phyloP scores from a whole-genome alignment of 2,329 filamentous ascomycete genomes.

The Cadophora gregata region DNA sequence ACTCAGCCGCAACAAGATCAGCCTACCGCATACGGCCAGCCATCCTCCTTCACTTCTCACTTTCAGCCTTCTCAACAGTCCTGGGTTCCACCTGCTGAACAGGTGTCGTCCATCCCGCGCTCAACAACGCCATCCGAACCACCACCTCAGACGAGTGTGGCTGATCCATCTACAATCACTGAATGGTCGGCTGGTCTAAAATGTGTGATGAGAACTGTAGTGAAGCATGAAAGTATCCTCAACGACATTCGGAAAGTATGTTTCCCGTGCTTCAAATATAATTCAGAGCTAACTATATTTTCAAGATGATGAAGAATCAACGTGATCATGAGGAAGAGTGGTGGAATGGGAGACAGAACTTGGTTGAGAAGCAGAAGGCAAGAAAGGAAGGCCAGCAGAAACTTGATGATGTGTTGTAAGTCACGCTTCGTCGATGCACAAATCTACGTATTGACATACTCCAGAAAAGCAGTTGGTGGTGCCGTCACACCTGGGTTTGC shows the following conservation, averaged over 20 bases:
- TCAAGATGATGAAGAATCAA: slow-evolving; percentile 65
- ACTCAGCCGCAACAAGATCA: slow-evolving; percentile 17
- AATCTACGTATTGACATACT: slow-evolving; percentile 25
- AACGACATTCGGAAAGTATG: slow-evolving; percentile 49
- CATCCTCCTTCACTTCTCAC: slow-evolving; percentile 10
- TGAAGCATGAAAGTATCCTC: slow-evolving; percentile 51
- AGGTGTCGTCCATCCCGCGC: slow-evolving; percentile 8
- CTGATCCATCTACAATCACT: slow-evolving; percentile 54
- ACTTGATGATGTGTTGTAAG: slow-evolving; percentile 60
- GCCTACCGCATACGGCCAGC: slow-evolving; percentile 24
- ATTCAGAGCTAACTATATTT: slow-evolving; percentile 17
- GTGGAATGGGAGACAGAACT: slow-evolving; percentile 57
- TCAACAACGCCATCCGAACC: slow-evolving; percentile 25
- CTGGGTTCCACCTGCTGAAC: slow-evolving; percentile 12
- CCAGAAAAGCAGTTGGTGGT: slow-evolving; percentile 53
- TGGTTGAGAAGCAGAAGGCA: slow-evolving; percentile 57
- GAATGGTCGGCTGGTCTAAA: slow-evolving; percentile 57
- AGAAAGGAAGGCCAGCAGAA: slow-evolving; percentile 59
- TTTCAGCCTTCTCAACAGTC: slow-evolving; percentile 16
- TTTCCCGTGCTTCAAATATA: neutral
- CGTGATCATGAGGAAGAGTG: slow-evolving; percentile 67
- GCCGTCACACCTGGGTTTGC: slow-evolving; percentile 43
- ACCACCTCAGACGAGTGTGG: slow-evolving; percentile 27
- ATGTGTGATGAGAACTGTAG: slow-evolving; percentile 56
- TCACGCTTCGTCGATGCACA: slow-evolving; percentile 23